Evolutionary conservation across 2,329 filamentous ascomycete genomes (phyloP).

Genomic region (Exophiala bonariae): DNA sequence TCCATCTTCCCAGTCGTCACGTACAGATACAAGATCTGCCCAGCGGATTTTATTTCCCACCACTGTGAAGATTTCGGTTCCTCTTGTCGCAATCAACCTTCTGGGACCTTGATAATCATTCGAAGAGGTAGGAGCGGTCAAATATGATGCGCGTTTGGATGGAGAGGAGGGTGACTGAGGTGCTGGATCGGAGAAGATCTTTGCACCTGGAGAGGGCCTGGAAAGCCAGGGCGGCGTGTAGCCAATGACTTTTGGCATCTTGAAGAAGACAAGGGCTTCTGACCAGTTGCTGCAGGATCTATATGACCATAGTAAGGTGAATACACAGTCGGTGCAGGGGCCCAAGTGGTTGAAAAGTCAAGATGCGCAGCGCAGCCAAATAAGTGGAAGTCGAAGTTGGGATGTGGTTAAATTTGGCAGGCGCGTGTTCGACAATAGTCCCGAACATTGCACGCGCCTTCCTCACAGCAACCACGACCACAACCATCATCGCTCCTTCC

Average conservation of each 20-base stretch:
- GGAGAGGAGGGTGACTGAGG: constrained; percentile 42
- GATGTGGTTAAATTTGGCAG: neutral
- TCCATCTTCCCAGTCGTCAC: constrained; percentile 57
- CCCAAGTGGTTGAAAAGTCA: neutral
- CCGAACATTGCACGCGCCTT: too few species aligned
- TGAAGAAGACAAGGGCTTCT: constrained; percentile 23
- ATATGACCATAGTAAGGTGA: neutral
- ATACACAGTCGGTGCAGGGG: too few species aligned
- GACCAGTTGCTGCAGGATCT: too few species aligned
- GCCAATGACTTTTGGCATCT: constrained; percentile 82
- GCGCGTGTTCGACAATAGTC: too few species aligned
- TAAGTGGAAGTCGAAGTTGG: too few species aligned
- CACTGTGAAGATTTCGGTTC: constrained; percentile 85
- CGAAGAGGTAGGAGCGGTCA: constrained; percentile 24
- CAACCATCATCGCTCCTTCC: too few species aligned
- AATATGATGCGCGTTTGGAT: constrained; percentile 36
- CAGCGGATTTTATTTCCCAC: constrained; percentile 88
- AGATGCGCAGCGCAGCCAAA: too few species aligned
- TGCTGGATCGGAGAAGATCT: constrained; percentile 66
- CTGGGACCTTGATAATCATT: constrained; percentile 41
- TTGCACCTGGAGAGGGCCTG: constrained; percentile 72
- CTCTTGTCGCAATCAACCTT: constrained; percentile 73
- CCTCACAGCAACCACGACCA: too few species aligned
- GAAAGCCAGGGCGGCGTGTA: constrained; percentile 88
- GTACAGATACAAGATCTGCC: constrained; percentile 79